Evolutionary conservation across 2,329 filamentous ascomycete species (phyloP), one percentile per base, ranked within the genome.

Genomic region (Aspergillus pseudoterreus): DNA sequence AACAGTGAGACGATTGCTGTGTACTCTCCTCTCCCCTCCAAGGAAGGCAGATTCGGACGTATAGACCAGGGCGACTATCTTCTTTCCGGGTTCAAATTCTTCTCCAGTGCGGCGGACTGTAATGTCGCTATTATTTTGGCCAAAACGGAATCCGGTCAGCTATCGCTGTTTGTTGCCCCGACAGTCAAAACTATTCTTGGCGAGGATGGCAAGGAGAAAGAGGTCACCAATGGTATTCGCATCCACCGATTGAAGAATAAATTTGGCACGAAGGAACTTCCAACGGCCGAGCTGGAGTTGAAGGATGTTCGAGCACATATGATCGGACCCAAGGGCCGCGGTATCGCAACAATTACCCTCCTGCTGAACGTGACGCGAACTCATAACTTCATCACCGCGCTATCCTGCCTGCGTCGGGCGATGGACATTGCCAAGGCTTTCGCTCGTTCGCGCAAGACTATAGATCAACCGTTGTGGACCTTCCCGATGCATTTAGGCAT

Each of bases 171-270:
- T 66, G 78, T 82, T 38, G 83, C 83, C 0, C 86, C 87, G 0
- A 81, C 86, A 73, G 74, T 78, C 21, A 74, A 76, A 21, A 63
- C 62, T 4, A 56, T 66, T 42, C 33, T 55, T 4, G 54, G 30
- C 3, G 21, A 24, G 4, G 36, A 53, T 42, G 50, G 58, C 38
- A 19, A 45, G 15, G 51, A 42, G 5, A 61, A 49, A 41, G 75
- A 80, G 50, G 73, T 84, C 4, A 65, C 62, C 10, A 90, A 90
- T 61, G 86, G 87, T 2, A 75, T 90, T 5, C 49, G 55, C 15
- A 87, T 90, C 55, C 82, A 85, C 51, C 78, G 86, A 0, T 73
- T 91, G 12, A 90, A 90, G 71, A 81, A 82, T 66, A 91, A 90
- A 62, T 76, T 88, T 3, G 87, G 87, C 21, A 90, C 86, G 0